Evolutionary conservation across 208 protist species (phyloP).

Genomic region (Borovskyia barvae): DNA sequence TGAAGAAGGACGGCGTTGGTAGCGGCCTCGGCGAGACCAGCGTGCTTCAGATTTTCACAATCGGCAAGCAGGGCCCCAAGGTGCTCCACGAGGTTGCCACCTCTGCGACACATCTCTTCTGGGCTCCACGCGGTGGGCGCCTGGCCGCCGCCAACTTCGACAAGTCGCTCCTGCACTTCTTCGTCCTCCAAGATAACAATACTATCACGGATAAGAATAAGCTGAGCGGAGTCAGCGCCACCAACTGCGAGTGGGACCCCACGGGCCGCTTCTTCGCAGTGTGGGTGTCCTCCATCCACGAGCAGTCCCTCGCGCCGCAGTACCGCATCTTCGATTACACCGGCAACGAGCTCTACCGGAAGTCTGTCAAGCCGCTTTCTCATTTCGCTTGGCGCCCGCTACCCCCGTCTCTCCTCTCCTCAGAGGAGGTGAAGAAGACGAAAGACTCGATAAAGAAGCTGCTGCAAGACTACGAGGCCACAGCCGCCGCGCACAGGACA

Average conservation of each 20-base stretch:
- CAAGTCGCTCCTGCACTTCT: conserved; percentile 85
- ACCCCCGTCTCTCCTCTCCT: conserved; percentile 54
- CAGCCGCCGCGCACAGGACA: conserved; percentile 35
- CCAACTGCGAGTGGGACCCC: conserved; percentile 90
- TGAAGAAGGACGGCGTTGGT: conserved; percentile 39
- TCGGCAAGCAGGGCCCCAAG: conserved; percentile 79
- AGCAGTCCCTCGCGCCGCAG: conserved; percentile 49
- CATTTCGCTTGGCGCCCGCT: conserved; percentile 91
- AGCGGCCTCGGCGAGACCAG: conserved; percentile 48
- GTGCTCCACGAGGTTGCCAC: conserved; percentile 60
- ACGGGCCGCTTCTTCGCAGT: conserved; percentile 86
- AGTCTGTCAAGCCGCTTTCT: conserved; percentile 63
- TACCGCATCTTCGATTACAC: conserved; percentile 88
- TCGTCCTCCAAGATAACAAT: conserved; percentile 71
- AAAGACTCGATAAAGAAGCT: conserved; percentile 54
- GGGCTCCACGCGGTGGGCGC: conserved; percentile 67
- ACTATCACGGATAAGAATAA: conserved; percentile 62
- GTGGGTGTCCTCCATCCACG: conserved; percentile 72
- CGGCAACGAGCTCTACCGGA: conserved; percentile 67
- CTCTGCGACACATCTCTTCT: conserved; percentile 74
- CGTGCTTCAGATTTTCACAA: conserved; percentile 74
- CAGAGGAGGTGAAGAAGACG: conserved; percentile 55
- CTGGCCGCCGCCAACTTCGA: conserved; percentile 78
- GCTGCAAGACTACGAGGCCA: conserved; percentile 66
- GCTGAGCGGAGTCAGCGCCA: conserved; percentile 46